Evolutionary conservation across 805 yeast species (phyloP), one percentile per base, ranked within the genome.

Genomic region (Kregervanrija pseudodelftensis): DNA sequence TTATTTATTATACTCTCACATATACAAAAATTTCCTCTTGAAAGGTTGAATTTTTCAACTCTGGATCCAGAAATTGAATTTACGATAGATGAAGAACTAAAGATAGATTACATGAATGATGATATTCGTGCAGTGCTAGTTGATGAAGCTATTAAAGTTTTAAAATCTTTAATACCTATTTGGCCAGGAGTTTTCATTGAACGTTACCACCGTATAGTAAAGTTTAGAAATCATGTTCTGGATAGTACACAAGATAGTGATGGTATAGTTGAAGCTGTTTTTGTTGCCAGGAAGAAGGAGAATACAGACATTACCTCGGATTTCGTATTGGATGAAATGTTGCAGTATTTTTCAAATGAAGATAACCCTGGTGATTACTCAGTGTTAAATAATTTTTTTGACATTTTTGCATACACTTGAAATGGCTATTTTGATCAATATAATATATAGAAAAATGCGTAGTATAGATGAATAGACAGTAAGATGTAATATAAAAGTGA

Each of bases 1-100:
- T 46, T 56, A 51, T 53, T 44, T 12, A 48, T 56, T n/a, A 49
- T 55, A 1, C 37, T 56, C 11, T 46, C 50, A 11, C 59, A 56
- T 39, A 28, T 55, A 5, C 47, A 46, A 14, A 45, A 43, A 30
- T 45, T 37, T 16, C 57, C 59, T 2, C 15, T 39, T 8, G 15
- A 33, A 8, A 13, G 8, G 1, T 17, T 55, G 3, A 55, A 51
- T 36, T 49, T 54, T 32, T 37, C 47, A 4, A 41, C 34, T 15
- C 13, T 54, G 17, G 39, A 37, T 15, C 17, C 40, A 8, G 33
- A 33, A 22, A 42, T 32, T 12, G 53, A 54, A 13, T 54, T 46
- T 28, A 49, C 59, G 2, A 12, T 16, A 4, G 47, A 47, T 39
- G 30, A 40, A 8, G 36, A 30, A 8, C 11, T 37, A n/a, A 41